Conservation (phyloP, 495 filamentous ascomycete genomes). For the Rhypophila decipiens region DNA sequence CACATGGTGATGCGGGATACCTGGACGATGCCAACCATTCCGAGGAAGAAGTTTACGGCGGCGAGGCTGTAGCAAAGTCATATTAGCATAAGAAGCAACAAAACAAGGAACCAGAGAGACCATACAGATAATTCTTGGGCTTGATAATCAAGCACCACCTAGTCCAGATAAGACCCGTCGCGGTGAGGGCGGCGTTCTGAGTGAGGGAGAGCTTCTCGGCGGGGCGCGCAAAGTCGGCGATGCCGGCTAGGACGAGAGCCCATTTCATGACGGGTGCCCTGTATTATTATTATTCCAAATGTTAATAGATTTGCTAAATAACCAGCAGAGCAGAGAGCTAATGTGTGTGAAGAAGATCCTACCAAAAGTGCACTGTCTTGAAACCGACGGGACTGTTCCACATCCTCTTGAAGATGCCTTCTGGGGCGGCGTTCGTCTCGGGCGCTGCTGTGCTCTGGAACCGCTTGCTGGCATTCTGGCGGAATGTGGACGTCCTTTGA, state of each 20-base stretch:
- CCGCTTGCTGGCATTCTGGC: slow-evolving; percentile 50
- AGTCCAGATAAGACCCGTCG: slow-evolving; percentile 95
- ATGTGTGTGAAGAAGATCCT: neutral
- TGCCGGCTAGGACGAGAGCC: slow-evolving; percentile 83
- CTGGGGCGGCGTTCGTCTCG: slow-evolving; percentile 25
- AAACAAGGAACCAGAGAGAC: slow-evolving; percentile 9
- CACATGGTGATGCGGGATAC: slow-evolving; percentile 67
- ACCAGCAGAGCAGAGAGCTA: neutral
- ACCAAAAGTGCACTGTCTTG: slow-evolving; percentile 99
- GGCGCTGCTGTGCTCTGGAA: slow-evolving; percentile 57
- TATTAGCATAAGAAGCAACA: too few relatives aligned
- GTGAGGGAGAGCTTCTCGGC: slow-evolving; percentile 84
- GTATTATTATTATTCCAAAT: too few relatives aligned
- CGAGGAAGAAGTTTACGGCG: slow-evolving; percentile 97
- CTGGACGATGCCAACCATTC: slow-evolving; percentile 77
- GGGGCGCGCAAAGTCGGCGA: slow-evolving; percentile 88
- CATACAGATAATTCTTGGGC: slow-evolving; percentile 82
- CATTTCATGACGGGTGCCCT: slow-evolving; percentile 99
- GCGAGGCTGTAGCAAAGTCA: slow-evolving; percentile 56
- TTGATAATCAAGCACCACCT: slow-evolving; percentile 97
- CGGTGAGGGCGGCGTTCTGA: slow-evolving; percentile 80
- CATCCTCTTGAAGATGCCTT: slow-evolving; percentile 61
- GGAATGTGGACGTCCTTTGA: slow-evolving; percentile 20
- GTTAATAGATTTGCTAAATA: too few relatives aligned
- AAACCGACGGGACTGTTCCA: slow-evolving; percentile 83